phyloP scores from a whole-genome alignment of 2,329 filamentous ascomycete species.

The Phialemonium atrogriseum region DNA sequence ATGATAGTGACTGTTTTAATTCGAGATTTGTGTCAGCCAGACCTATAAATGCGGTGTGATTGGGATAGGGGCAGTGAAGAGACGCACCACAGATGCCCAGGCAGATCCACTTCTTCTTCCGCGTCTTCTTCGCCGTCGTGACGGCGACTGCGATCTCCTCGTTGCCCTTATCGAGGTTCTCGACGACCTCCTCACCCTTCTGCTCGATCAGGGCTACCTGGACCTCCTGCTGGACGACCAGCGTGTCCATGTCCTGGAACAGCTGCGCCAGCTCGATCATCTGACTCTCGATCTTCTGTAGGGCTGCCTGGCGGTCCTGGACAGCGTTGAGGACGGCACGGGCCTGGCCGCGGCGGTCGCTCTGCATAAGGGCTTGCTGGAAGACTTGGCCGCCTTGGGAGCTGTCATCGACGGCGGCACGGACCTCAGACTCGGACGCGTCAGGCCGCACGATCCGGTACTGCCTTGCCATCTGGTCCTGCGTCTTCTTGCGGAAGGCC shows the following conservation, averaged over 20 bases:
- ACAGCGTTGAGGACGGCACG: slow-evolving; percentile 73
- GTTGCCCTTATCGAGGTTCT: slow-evolving; percentile 80
- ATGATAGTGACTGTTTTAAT: slow-evolving; percentile 40
- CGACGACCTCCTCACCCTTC: slow-evolving; percentile 76
- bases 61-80: neutral
- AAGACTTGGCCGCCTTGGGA: slow-evolving; percentile 72
- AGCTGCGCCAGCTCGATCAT: slow-evolving; percentile 81
- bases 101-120: slow-evolving; percentile 97
- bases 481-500: slow-evolving; percentile 69
- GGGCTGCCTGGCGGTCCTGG: slow-evolving; percentile 72
- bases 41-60: too few species aligned
- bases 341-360: slow-evolving; percentile 72
- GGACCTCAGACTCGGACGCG: slow-evolving; percentile 69
- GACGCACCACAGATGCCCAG: slow-evolving; percentile 60
- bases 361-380: slow-evolving; percentile 75
- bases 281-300: slow-evolving; percentile 86
- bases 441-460: slow-evolving; percentile 85
- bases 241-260: slow-evolving; percentile 80
- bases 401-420: slow-evolving; percentile 65
- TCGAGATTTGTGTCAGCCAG: too few species aligned
- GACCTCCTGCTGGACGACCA: slow-evolving; percentile 80
- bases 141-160: slow-evolving; percentile 76
- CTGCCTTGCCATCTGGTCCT: slow-evolving; percentile 80
- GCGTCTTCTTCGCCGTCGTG: slow-evolving; percentile 66
- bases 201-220: slow-evolving; percentile 74